Conservation (phyloP, 1,284 basidiomycete species). For the Gyrodon tennesseensis region DNA sequence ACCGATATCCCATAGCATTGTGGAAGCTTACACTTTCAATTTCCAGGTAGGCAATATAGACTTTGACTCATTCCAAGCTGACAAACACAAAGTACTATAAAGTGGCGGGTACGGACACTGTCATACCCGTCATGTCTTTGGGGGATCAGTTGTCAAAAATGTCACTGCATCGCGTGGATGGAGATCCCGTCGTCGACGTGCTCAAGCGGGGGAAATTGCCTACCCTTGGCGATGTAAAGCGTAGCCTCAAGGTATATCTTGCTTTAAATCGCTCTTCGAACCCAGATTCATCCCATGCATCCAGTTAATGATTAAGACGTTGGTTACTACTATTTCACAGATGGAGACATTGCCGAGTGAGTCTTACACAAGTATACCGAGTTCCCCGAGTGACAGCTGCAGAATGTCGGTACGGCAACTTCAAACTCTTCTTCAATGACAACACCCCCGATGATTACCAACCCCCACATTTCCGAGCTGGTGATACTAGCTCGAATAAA, state of each 20-base stretch:
- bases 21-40: constrained; percentile 81
- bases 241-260: constrained; percentile 61
- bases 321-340: constrained; percentile 71
- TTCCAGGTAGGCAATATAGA: constrained; percentile 56
- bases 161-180: constrained; percentile 46
- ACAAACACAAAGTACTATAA: constrained; percentile 56
- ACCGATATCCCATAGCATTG: constrained; percentile 54
- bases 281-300: constrained; percentile 13
- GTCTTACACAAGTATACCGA: constrained; percentile 28
- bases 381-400: constrained; percentile 12
- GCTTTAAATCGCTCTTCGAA: background rate
- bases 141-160: constrained; percentile 58
- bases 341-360: constrained; percentile 76
- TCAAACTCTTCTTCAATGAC: constrained; percentile 78
- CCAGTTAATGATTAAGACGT: constrained; percentile 66
- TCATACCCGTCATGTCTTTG: constrained; percentile 67
- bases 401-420: constrained; percentile 79
- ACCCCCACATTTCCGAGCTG: constrained; percentile 69
- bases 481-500: constrained; percentile 64
- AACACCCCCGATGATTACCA: constrained; percentile 74
- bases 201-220: constrained; percentile 59
- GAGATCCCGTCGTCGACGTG: constrained; percentile 59
- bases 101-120: constrained; percentile 55
- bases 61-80: constrained; percentile 3
- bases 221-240: constrained; percentile 70